Conservation (phyloP, 352 stramenopile species). For the Peronospora destructor region DNA sequence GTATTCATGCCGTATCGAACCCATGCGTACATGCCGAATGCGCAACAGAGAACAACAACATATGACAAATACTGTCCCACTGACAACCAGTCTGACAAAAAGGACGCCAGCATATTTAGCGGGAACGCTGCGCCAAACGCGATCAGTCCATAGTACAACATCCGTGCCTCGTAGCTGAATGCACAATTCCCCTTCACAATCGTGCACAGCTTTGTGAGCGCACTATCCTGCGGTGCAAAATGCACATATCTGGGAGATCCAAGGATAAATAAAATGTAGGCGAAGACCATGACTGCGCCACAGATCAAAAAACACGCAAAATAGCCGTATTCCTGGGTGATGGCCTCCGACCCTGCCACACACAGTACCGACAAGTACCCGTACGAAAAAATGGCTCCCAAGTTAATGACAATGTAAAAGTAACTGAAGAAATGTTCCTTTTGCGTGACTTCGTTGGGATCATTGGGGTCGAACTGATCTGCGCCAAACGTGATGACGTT, state of each 20-base stretch:
- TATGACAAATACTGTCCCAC: slow-evolving; percentile 71
- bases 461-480: slow-evolving; percentile 83
- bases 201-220: slow-evolving; percentile 61
- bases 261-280: slow-evolving; percentile 57
- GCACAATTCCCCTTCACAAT: slow-evolving; percentile 72
- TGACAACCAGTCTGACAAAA: slow-evolving; percentile 44
- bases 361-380: slow-evolving; percentile 86
- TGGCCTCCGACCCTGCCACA: slow-evolving; percentile 70
- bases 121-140: slow-evolving; percentile 56
- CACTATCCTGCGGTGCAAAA: slow-evolving; percentile 66
- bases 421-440: slow-evolving; percentile 88
- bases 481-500: slow-evolving; percentile 84
- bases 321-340: slow-evolving; percentile 80
- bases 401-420: slow-evolving; percentile 90
- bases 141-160: slow-evolving; percentile 73
- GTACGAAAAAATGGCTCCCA: slow-evolving; percentile 88
- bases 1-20: slow-evolving; percentile 77
- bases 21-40: slow-evolving; percentile 79
- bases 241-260: slow-evolving; percentile 62
- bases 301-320: slow-evolving; percentile 85
- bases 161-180: slow-evolving; percentile 70
- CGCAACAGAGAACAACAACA: slow-evolving; percentile 52
- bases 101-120: slow-evolving; percentile 71
- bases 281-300: slow-evolving; percentile 76
- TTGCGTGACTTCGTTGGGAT: slow-evolving; percentile 70